phyloP scores from a whole-genome alignment of 2,329 filamentous ascomycete species.

The Beauveria australis region DNA sequence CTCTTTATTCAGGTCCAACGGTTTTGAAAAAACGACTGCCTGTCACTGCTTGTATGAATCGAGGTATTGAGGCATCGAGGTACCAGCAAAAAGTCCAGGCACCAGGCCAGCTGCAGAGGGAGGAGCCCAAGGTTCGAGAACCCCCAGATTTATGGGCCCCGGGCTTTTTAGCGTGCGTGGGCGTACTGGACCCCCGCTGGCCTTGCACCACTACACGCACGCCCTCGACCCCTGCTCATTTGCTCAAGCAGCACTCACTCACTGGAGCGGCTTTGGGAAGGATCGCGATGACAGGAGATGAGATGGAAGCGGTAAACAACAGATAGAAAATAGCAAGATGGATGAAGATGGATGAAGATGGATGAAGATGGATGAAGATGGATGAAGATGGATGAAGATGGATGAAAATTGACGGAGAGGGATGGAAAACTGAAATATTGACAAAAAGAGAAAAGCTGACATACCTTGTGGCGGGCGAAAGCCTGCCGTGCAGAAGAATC shows the following conservation, averaged over 20 bases:
- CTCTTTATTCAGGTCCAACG: no score
- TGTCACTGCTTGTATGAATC: no score
- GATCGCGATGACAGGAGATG: background rate
- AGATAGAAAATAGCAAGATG: background rate
- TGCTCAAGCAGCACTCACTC: background rate
- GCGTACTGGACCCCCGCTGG: background rate
- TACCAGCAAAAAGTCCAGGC: background rate
- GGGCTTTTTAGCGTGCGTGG: slow-evolving; percentile 5
- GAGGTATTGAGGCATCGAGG: no score
- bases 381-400: background rate
- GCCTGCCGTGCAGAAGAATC: background rate
- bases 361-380: background rate
- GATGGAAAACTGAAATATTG: background rate
- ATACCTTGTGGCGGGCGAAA: background rate
- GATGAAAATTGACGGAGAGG: background rate
- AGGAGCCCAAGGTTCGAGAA: slow-evolving; percentile 9
- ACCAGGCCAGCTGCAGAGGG: background rate
- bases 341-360: background rate
- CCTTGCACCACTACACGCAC: background rate
- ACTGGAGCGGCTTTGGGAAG: background rate
- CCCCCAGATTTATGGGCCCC: slow-evolving; percentile 9
- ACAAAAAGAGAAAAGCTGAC: background rate
- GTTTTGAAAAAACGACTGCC: no score
- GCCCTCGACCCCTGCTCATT: background rate
- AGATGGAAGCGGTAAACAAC: background rate